Evolutionary conservation across 805 yeast genomes (phyloP), one percentile per base, ranked within the genome.

Genomic region (Myxozyma udenii): DNA sequence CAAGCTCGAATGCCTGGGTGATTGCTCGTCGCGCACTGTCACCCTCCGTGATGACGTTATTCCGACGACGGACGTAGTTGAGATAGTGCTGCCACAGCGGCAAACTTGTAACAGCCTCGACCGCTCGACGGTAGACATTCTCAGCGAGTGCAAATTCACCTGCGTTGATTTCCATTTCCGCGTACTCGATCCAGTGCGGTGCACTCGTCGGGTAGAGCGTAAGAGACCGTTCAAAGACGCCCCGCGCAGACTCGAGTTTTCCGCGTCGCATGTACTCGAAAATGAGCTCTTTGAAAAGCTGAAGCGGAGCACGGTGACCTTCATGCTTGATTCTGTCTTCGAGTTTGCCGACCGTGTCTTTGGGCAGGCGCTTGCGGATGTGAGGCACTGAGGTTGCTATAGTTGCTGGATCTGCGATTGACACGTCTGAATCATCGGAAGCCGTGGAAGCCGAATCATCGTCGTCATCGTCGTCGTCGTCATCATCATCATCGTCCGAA

Each of bases 1-100:
- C 95, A 65, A 85, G 79, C 55, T 89, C 95, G 66, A 83, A 91
- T 0, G 96, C 95, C 64, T 82, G 84, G 16, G 84, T 74, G 12
- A 90, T 85, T 1, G 79, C 77, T 9, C 82, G 77, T 57, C 93
- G 73, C 0, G 93, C 90, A 57, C 78, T 81, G 64, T 85, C 95
- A 32, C 93, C 93, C 22, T 91, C 95, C 47, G 84, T 79, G 21
- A 84, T 75, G 60, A 79, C 78, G 49, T 77, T 76, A 47, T 74
- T 74, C 43, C 77, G 79, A 40, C 87, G 74, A 50, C 90, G 80
- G 25, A 90, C 87, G 66, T 86, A 87, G 41, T 78, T 78, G 25
- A 93, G 77, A 67, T 91, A 91, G n/a, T 78, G 70, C 48, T 80
- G 74, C 84, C 95, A 91, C 16, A 53, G 33, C 12, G 23, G 18